These are phyloP conservation scores for Alternaria atra DNA, from an alignment of 2,329 filamentous ascomycete species.

Conservation along the genomic window DNA sequence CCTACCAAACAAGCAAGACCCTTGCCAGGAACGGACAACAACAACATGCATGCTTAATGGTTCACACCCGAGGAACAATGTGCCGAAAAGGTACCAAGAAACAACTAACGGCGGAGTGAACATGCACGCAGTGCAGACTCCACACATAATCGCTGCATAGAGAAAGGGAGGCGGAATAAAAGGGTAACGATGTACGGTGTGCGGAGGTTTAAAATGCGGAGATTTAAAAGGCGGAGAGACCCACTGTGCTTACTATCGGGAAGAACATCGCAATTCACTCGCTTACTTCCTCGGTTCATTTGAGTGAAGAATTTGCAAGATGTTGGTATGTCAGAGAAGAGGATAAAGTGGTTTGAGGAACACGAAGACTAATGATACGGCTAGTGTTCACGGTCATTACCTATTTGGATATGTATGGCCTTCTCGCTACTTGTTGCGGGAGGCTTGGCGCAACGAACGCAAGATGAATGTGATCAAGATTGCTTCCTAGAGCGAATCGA, in stretches of 20 bases:
- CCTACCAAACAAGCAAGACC: neutral
- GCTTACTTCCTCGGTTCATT: neutral
- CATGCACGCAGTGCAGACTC: neutral
- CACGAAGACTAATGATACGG: neutral
- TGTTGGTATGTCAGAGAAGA: neutral
- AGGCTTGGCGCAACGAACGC: neutral
- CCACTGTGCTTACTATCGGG: neutral
- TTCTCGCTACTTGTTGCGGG: neutral
- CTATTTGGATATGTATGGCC: neutral
- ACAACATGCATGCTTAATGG: neutral
- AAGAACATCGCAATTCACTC: neutral
- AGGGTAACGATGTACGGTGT: neutral
- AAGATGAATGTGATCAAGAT: constrained; percentile 1
- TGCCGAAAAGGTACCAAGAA: neutral
- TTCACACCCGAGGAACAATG: neutral
- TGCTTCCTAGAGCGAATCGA: neutral
- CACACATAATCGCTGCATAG: neutral
- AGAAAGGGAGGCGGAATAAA: neutral
- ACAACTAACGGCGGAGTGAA: neutral
- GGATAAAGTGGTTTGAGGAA: neutral
- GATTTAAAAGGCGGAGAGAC: neutral
- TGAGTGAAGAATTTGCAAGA: neutral
- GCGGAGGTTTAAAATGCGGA: neutral
- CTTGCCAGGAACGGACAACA: neutral
- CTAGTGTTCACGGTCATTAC: neutral